Conservation (phyloP, 179 eudicot species). For the Actinidia polygama region DNA sequence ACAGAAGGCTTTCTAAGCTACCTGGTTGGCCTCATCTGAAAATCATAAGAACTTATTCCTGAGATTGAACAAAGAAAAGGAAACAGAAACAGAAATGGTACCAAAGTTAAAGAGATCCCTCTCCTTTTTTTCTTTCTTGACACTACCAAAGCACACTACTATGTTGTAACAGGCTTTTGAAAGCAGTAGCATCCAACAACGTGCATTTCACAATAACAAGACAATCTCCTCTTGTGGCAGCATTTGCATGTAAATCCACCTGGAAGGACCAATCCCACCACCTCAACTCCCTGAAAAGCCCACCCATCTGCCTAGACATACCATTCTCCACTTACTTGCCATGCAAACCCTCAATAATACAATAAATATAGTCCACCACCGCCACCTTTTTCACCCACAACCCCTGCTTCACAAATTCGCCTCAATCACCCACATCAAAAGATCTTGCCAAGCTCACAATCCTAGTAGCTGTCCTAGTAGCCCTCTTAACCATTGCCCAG, state of each 20-base stretch:
- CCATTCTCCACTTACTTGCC: slow-evolving; percentile 18
- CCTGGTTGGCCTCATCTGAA: too few relatives aligned
- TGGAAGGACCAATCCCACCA: not conserved
- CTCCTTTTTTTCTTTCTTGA: too few relatives aligned
- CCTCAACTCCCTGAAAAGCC: not conserved
- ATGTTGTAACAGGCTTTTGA: too few relatives aligned
- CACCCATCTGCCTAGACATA: not conserved
- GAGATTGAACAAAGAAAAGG: too few relatives aligned
- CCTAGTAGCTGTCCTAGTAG: slow-evolving; percentile 12
- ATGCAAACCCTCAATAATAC: slow-evolving; percentile 9
- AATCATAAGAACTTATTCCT: too few relatives aligned
- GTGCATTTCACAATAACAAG: not conserved
- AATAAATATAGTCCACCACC: slow-evolving; percentile 14
- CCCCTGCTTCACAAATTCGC: not conserved
- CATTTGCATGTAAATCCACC: slow-evolving; percentile 19
- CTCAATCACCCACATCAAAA: too few relatives aligned
- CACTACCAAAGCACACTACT: too few relatives aligned
- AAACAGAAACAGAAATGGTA: too few relatives aligned
- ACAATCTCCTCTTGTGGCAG: not conserved
- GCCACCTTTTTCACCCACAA: not conserved
- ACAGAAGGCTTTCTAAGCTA: too few relatives aligned
- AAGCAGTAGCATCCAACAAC: too few relatives aligned
- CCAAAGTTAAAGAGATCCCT: too few relatives aligned
- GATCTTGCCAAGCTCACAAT: slow-evolving; percentile 10
- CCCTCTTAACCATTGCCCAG: slow-evolving; percentile 13